Evolutionary conservation across 306 rosid species (phyloP).

Genomic region (Fragaria iinumae): DNA sequence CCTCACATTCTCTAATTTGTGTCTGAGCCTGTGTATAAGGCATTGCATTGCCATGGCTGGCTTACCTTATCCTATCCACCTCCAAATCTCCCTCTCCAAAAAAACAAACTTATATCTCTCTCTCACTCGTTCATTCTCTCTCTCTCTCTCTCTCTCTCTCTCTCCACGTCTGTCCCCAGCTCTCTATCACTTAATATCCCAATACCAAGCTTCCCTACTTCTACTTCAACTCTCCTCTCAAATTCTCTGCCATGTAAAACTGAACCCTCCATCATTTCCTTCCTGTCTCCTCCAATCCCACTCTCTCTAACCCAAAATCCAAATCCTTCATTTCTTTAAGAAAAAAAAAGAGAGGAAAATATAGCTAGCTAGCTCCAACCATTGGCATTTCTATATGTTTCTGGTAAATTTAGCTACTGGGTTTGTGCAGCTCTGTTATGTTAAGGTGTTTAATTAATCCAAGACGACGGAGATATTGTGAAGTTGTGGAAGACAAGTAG

Average conservation of each 20-base stretch:
- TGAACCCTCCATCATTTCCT: conserved; percentile 1
- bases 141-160: not conserved
- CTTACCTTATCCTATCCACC: conserved; percentile 79
- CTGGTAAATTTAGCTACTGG: not conserved
- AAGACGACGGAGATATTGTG: conserved; percentile 21
- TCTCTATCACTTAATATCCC: conserved; percentile 14
- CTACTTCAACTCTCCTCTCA: not conserved
- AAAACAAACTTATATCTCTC: conserved; percentile 17
- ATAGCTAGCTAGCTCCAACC: not conserved
- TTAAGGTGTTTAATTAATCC: not conserved
- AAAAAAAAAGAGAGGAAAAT: not conserved
- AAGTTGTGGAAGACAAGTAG: not conserved
- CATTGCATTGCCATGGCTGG: conserved; percentile 33
- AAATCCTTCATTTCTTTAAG: not conserved
- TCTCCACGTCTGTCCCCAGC: not conserved
- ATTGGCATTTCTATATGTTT: not conserved
- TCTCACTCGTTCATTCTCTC: conserved; percentile 17
- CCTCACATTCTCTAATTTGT: conserved; percentile 30
- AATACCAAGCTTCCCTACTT: not conserved
- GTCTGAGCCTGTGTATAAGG: conserved; percentile 22
- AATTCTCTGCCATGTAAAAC: not conserved
- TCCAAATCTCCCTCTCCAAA: conserved; percentile 2
- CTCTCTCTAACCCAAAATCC: not conserved
- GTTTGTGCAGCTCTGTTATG: not conserved
- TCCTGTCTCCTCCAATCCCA: not conserved